These are phyloP conservation scores for Calocybe cyanea DNA, from an alignment of 768 basidiomycete genomes.

Conservation along the genomic window DNA sequence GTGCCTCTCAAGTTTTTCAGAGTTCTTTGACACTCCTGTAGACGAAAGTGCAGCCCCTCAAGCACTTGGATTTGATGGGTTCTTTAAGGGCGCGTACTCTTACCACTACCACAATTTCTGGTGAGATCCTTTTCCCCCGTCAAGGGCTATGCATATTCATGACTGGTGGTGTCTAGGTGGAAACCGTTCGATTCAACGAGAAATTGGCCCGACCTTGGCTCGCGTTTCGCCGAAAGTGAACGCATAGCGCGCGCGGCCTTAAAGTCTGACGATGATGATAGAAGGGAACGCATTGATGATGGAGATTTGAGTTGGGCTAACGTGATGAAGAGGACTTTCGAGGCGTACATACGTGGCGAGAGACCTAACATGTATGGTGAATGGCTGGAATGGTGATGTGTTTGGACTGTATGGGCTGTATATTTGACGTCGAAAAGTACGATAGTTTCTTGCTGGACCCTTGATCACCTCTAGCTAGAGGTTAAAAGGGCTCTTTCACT, in stretches of 20 bases:
- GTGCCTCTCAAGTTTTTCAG: slow-evolving; percentile 57
- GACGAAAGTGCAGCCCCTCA: slow-evolving; percentile 74
- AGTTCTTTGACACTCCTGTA: slow-evolving; percentile 81
- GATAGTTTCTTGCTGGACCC: too few species aligned
- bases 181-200: slow-evolving; percentile 85
- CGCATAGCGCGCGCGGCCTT: slow-evolving; percentile 44
- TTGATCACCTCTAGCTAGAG: too few species aligned
- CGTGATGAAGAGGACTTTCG: slow-evolving; percentile 92
- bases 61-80: slow-evolving; percentile 87
- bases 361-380: slow-evolving; percentile 94
- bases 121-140: slow-evolving; percentile 46
- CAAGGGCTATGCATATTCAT: too few species aligned
- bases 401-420: too few species aligned
- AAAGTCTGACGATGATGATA: slow-evolving; percentile 30
- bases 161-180: slow-evolving; percentile 78
- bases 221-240: slow-evolving; percentile 73
- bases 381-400: slow-evolving; percentile 48
- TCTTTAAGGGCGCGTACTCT: slow-evolving; percentile 91
- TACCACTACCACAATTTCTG: slow-evolving; percentile 96
- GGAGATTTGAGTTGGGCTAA: slow-evolving; percentile 90
- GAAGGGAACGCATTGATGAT: slow-evolving; percentile 45
- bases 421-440: too few species aligned
- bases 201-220: slow-evolving; percentile 92
- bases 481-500: too few species aligned
- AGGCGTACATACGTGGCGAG: slow-evolving; percentile 89